A percentile compares a stretch with the other conserved stretches of the same genome.
Conservation (phyloP, 2,329 filamentous ascomycete species). For the Chalara sp. region DNA sequence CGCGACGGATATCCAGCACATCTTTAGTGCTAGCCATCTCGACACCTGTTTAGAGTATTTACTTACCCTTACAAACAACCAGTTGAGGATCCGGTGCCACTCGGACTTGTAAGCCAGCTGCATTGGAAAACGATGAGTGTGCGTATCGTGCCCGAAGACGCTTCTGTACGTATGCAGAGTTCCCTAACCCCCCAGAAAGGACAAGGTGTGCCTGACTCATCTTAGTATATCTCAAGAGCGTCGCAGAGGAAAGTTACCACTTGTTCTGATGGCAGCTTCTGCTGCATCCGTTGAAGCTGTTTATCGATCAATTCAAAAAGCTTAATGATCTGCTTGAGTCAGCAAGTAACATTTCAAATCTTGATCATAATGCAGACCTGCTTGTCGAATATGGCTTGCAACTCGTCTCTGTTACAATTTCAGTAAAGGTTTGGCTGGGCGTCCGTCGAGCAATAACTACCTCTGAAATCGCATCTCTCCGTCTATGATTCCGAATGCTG, state of each 20-base stretch:
- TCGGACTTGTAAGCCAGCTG: conserved; percentile 6
- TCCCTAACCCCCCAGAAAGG: conserved; percentile 36
- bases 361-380: background rate
- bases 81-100: conserved; percentile 17
- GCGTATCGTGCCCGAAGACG: conserved; percentile 26
- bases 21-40: too few relatives aligned
- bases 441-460: too few relatives aligned
- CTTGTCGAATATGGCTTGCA: background rate
- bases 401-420: too few relatives aligned
- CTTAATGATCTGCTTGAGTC: conserved; percentile 5
- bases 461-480: too few relatives aligned
- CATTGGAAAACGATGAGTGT: conserved; percentile 4
- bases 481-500: too few relatives aligned
- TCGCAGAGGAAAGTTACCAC: too few relatives aligned
- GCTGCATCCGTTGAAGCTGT: too few relatives aligned
- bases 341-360: background rate
- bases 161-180: conserved; percentile 33
- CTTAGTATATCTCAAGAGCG: background rate
- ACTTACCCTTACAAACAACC: conserved; percentile 12
- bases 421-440: too few relatives aligned
- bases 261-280: too few relatives aligned
- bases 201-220: conserved; percentile 28
- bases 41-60: too few relatives aligned
- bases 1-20: too few relatives aligned
- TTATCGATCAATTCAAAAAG: conserved; percentile 6